phyloP scores from a whole-genome alignment of 2,329 filamentous ascomycete species.

The Neoarthrinium moseri region DNA sequence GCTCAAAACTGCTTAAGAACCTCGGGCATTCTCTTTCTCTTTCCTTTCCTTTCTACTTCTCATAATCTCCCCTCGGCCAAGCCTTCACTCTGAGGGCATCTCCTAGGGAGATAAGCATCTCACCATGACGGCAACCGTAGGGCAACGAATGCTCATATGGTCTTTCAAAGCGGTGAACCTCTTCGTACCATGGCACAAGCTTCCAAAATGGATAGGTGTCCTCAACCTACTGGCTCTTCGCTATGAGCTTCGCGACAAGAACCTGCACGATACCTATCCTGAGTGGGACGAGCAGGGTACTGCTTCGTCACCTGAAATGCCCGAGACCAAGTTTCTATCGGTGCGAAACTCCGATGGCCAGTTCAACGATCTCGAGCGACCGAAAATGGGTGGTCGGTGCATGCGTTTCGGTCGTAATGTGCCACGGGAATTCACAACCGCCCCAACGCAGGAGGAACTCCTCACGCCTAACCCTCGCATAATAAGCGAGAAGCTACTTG shows the following conservation, averaged over 20 bases:
- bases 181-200: conserved; percentile 36
- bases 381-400: conserved; percentile 41
- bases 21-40: too few relatives aligned
- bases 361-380: conserved; percentile 38
- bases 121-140: not conserved
- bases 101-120: not conserved
- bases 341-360: conserved; percentile 42
- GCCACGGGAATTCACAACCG: conserved; percentile 30
- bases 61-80: too few relatives aligned
- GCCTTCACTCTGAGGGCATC: not conserved
- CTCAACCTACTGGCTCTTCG: conserved; percentile 39
- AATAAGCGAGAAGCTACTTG: conserved; percentile 40
- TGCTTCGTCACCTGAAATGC: conserved; percentile 18
- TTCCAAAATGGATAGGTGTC: conserved; percentile 37
- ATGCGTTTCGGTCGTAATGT: conserved; percentile 46
- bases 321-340: conserved; percentile 27
- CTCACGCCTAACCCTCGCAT: conserved; percentile 41
- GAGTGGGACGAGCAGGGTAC: conserved; percentile 34
- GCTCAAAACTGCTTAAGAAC: too few relatives aligned
- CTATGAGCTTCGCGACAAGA: conserved; percentile 40
- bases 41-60: too few relatives aligned
- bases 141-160: conserved; percentile 4
- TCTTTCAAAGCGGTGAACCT: conserved; percentile 28
- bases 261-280: conserved; percentile 41
- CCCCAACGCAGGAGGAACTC: conserved; percentile 39